phyloP scores from a whole-genome alignment of 2,329 filamentous ascomycete species.

The Botrytis galanthina region DNA sequence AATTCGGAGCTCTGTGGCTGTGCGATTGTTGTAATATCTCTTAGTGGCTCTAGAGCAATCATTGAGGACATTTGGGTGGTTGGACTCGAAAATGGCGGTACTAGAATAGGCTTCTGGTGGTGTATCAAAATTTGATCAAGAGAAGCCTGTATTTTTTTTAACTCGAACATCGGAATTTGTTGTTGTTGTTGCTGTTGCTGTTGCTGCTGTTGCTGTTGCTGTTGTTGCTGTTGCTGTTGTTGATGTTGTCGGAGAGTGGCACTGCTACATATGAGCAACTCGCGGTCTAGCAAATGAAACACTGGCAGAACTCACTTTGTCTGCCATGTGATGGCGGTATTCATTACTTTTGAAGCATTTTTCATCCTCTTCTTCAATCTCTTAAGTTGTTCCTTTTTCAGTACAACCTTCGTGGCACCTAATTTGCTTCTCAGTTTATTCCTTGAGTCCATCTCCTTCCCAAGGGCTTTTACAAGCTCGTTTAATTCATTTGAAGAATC shows the following conservation, averaged over 20 bases:
- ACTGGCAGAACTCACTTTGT: slow-evolving; percentile 17
- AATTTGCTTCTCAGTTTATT: slow-evolving; percentile 20
- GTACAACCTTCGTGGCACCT: slow-evolving; percentile 17
- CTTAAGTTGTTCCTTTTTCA: slow-evolving; percentile 24
- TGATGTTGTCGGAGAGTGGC: background rate
- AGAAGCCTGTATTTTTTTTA: background rate
- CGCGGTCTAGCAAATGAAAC: background rate
- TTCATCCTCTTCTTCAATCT: slow-evolving; percentile 21
- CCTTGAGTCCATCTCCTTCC: slow-evolving; percentile 13
- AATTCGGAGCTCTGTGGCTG: background rate
- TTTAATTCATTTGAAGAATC: slow-evolving; percentile 18
- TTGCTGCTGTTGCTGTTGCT: too few relatives aligned
- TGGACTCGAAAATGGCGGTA: background rate
- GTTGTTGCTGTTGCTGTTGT: background rate
- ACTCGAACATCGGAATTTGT: background rate
- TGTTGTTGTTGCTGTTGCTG: background rate
- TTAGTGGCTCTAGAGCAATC: background rate
- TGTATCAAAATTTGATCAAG: background rate
- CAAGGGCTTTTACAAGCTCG: slow-evolving; percentile 9
- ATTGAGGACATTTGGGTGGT: background rate
- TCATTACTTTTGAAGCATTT: slow-evolving; percentile 18
- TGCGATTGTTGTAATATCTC: too few relatives aligned
- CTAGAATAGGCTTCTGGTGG: background rate
- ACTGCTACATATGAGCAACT: background rate
- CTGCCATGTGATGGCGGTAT: slow-evolving; percentile 20